Evolutionary conservation across 495 filamentous ascomycete species (phyloP).

Genomic region (Penicillium herquei): DNA sequence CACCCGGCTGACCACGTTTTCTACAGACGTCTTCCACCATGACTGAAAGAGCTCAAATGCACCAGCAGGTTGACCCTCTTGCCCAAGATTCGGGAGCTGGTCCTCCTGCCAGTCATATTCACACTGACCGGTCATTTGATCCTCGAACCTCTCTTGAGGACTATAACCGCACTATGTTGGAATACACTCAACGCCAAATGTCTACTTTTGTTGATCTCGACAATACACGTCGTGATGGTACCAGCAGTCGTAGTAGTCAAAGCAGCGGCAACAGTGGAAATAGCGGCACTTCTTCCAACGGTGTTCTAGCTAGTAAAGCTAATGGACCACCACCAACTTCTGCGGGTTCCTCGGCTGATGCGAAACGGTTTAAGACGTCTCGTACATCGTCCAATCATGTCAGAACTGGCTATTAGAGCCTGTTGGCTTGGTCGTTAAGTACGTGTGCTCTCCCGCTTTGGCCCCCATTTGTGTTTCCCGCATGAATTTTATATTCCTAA

Average conservation of each 20-base stretch:
- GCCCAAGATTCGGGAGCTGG: slow-evolving; percentile 18
- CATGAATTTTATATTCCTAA: background rate
- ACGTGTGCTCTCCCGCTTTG: background rate
- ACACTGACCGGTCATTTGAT: slow-evolving; percentile 22
- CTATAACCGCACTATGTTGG: slow-evolving; percentile 47
- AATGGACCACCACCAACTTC: slow-evolving; percentile 18
- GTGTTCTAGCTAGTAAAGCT: slow-evolving; percentile 17
- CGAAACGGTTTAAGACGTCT: background rate
- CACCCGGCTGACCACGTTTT: background rate
- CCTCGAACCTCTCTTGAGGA: slow-evolving; percentile 39
- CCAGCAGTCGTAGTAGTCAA: slow-evolving; percentile 33
- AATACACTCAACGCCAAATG: slow-evolving; percentile 48
- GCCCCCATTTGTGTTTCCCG: too few relatives aligned
- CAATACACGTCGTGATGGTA: slow-evolving; percentile 9
- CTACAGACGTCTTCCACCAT: slow-evolving; percentile 20
- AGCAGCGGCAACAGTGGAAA: slow-evolving; percentile 34
- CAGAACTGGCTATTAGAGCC: slow-evolving; percentile 14
- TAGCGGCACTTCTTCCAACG: slow-evolving; percentile 23
- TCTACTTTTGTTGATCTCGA: slow-evolving; percentile 36
- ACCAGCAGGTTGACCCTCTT: slow-evolving; percentile 24
- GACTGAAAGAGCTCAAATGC: slow-evolving; percentile 22
- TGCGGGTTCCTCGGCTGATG: slow-evolving; percentile 7
- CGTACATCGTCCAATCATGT: slow-evolving; percentile 1
- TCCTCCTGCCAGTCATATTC: slow-evolving; percentile 18
- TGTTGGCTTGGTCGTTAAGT: slow-evolving; percentile 4